Evolutionary conservation across 345 rosid species (phyloP).

Genomic region (Brassica carinata): DNA sequence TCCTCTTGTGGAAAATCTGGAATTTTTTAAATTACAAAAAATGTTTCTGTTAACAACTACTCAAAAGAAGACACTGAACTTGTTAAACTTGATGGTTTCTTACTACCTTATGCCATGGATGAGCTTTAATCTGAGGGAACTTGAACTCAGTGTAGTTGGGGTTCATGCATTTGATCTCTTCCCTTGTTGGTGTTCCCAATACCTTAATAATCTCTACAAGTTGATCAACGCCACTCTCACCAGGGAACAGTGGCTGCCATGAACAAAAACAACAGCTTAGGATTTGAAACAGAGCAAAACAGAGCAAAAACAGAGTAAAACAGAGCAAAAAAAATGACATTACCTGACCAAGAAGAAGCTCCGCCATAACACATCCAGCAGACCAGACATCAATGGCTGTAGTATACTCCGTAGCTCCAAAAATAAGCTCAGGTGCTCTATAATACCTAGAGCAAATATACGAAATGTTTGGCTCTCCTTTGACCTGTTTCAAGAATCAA

Average conservation of each 20-base stretch:
- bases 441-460: slow-evolving; percentile 98
- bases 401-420: slow-evolving; percentile 96
- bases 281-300: not conserved
- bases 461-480: slow-evolving; percentile 95
- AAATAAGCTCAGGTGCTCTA: slow-evolving; percentile 97
- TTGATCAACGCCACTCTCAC: slow-evolving; percentile 98
- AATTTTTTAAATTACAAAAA: slow-evolving; percentile 1
- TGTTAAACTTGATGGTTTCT: not conserved
- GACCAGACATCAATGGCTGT: slow-evolving; percentile 99
- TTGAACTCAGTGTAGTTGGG: slow-evolving; percentile 97
- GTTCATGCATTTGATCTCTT: slow-evolving; percentile 98
- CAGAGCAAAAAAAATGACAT: too few species aligned
- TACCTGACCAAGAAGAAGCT: slow-evolving; percentile 91
- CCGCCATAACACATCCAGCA: slow-evolving; percentile 95
- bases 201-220: slow-evolving; percentile 98
- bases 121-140: slow-evolving; percentile 98
- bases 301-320: not conserved
- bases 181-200: slow-evolving; percentile 96
- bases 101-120: slow-evolving; percentile 97
- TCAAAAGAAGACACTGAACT: not conserved
- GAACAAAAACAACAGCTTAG: slow-evolving; percentile 18
- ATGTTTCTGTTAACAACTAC: slow-evolving; percentile 1
- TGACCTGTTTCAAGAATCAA: slow-evolving; percentile 56
- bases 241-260: slow-evolving; percentile 89
- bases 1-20: slow-evolving; percentile 92